Base-by-base conservation (phyloP, 1,284 basidiomycete genomes). In the Acaromyces ingoldii region DNA sequence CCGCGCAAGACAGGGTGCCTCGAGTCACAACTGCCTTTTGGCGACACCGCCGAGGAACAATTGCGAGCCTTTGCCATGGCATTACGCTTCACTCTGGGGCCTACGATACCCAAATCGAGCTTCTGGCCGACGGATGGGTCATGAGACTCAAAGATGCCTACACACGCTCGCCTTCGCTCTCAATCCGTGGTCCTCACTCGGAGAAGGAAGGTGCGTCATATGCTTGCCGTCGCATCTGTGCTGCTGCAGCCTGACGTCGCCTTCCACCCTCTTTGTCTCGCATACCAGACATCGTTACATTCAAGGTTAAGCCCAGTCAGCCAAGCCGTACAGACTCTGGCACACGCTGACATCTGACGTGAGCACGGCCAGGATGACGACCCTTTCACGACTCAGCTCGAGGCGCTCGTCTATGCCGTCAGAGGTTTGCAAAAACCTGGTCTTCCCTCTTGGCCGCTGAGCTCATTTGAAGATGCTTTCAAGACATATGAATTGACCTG, bases 71-170 rank as follows among this genome's bases (percentile, higher is more conserved):
- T 6, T 55, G 44, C 2, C 63, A 61, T 46, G 63, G 51, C 24
- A 54, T 65, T 34, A 51, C 58, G 9, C 36, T 65, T 5, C 61
- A 65, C 22, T 24, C 17, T 41, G 21, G 7, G 21, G n/a, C 22
- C 25, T 63, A 63, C 38, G 49, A 52, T 9, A 63, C 62, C 4
- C 58, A 65, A 44, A 38, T 65, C 24, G 63, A 65, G 36, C 51
- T 63, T 6, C 43, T 63, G 2, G 58, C 63, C 13, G 63, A 65
- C 36, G 63, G 63, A 17, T 65, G 61, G 62, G 49, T 58, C 33
- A 40, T 65, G 24, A 49, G 51, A 7, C 51, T 65, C 0, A 46
- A 49, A 4, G 53, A 58, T n/a, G 57, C 60, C 0, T 65, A 65
- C 37, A 41, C 48, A 6, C 25, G 44, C 3, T 22, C 34, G 13